Base-by-base conservation (phyloP, 2,329 filamentous ascomycete species). In the Alternaria triticina region DNA sequence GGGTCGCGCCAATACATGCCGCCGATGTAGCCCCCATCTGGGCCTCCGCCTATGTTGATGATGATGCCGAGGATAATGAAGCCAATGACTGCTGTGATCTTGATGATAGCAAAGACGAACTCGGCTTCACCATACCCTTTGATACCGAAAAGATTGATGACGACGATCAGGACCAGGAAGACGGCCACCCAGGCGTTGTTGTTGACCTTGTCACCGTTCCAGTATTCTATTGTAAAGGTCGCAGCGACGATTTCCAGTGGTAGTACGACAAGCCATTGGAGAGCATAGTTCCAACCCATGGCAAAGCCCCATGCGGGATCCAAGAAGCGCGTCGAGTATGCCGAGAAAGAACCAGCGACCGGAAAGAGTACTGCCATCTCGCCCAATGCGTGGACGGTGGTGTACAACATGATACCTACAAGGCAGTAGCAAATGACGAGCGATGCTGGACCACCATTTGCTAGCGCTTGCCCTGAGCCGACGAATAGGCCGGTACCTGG, bases 251-350 rank as follows among this genome's bases (percentile, higher is more conserved):
- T 91, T 79, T 97, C 94, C 40, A 97, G 84, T 0, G 94, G 94
- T 30, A 97, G 81, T 0, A 94, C 89, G 36, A 93, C 86, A 3
- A 97, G 86, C 94, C 94, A 97, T 81, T 96, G 92, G 70, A 97
- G 79, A 5, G 92, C 92, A 78, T 97, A 92, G 86, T 96, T 97
- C 93, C 93, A 97, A 15, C 93, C 94, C 92, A 97, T 96, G 50
- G 93, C 92, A 76, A 97, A 97, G 0, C 94, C 94, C 93, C 93
- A 97, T 0, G 94, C 94, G 1, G 94, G 95, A 75, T 97, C 94
- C 17, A 98, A 81, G 74, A 98, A 97, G 17, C 95, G 89, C 28
- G 93, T 97, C 17, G 94, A 96, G 82, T 94, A 97, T 8, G 93
- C 90, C 1, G 93, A 93, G 77, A 97, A 98, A 4, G 94, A 96